Base-by-base conservation (phyloP, 164 flowering plant genomes). In the Stephania cephalantha region DNA sequence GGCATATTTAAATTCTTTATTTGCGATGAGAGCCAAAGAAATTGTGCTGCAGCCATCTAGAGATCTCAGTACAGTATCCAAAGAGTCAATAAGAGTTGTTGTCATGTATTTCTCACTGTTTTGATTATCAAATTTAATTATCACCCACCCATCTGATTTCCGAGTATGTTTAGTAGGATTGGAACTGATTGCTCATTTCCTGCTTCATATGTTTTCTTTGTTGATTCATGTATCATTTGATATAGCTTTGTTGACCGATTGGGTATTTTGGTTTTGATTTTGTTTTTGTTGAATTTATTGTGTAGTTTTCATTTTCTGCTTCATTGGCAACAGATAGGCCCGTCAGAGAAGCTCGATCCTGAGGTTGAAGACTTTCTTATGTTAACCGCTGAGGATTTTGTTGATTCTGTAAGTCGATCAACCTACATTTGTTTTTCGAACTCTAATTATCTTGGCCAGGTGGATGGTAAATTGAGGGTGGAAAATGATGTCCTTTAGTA, bases 321-420 rank as follows among this genome's bases (percentile, higher is more conserved):
- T 72, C 48, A 35, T 58, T 25, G 42, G 42, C 42, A 35, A 76
- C 83, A 95, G 99, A 86, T 95, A 78, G 96, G 88, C 83, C 95
- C 98, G 63, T 86, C 88, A 65, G 98, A 91, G 77, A 90, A 73
- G 77, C 79, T 95, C 79, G 98, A 93, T 83, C 87, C 95, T 75
- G 97, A 90, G 70, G 98, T 95, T 77, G 97, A 89, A 85, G 99
- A 91, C 73, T 80, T 90, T 78, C 95, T 95, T 73, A 85, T 86
- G 78, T 97, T 93, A 80, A 87, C 93, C 78, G 98, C 97, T 15
- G 98, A 95, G 68, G 98, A 95, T 20, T 95, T 95, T 82, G 88
- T 95, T 29, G 97, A 93, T 18, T 90, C 97, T 71, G 99, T 93
- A 76, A 90, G 99, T 86, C 73, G 20, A 74, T 72, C 4, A 64